Base-by-base conservation (phyloP, 306 rosid species). In the Mucuna pruriens region DNA sequence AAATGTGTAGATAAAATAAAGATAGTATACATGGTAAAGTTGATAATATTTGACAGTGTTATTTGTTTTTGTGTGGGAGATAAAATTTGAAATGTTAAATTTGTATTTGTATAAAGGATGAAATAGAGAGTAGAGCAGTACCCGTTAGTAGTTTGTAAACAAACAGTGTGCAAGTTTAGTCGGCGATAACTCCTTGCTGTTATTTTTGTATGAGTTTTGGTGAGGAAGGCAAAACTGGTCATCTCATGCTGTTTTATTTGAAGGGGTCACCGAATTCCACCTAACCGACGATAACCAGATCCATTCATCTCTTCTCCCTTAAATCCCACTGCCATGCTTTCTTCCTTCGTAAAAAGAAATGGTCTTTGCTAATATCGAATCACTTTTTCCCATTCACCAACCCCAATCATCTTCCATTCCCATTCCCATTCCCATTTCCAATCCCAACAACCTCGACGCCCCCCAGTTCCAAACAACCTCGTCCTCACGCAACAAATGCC, bases 301-400 rank as follows among this genome's bases (percentile, higher is more conserved):
- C 64, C 64, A 57, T 5, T 9, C 16, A n/a, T 25, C 67, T 34
- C 60, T 29, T 29, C 3, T n/a, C 48, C 57, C 66, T 44, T 19
- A 11, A 46, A 54, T 71, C 51, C 61, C 55, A 9, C 46, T 82
- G 77, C 83, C 83, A 69, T 64, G 9, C 31, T 62, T 42, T 7
- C 23, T 20, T 2, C 2, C 10, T 6, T 16, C 23, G 64, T 12
- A 16, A 62, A 64, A 70, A 80, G 85, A 58, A 49, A 90, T 92
- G 98, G 84, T 86, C 80, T 88, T 92, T 77, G 77, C 85, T 61
- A 82, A 88, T 77, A 83, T 90, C 83, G 81, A 86, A 40, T 87
- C 87, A 81, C 33, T 85, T 16, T 9, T 94, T 12, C 76, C 88
- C 58, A 77, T 57, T 58, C 23, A 80, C 83, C 86, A 57, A 22